These are phyloP conservation scores for Metarhizium humberi DNA, from an alignment of 2,329 filamentous ascomycete species.

Conservation along the genomic window DNA sequence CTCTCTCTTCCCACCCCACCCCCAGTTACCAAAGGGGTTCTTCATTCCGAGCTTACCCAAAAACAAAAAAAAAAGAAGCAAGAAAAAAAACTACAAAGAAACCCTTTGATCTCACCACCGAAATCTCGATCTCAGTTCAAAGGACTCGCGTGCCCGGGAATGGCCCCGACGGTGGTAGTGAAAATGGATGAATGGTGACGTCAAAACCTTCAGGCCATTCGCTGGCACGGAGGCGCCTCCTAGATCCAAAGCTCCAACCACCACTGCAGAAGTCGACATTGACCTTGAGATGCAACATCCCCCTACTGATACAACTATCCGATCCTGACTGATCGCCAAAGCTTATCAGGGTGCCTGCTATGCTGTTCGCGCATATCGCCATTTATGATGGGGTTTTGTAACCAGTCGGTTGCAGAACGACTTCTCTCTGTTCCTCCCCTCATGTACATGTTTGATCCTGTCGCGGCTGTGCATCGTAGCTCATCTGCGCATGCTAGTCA, in stretches of 20 bases:
- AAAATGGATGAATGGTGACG: not conserved
- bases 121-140: slow-evolving; percentile 19
- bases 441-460: too few relatives aligned
- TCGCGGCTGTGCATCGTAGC: too few relatives aligned
- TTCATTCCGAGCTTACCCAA: not conserved
- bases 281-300: not conserved
- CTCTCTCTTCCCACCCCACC: not conserved
- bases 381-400: not conserved
- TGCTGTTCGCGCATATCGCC: not conserved
- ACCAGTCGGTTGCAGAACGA: not conserved
- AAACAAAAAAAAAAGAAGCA: not conserved
- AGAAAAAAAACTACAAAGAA: not conserved
- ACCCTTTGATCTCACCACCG: slow-evolving; percentile 20
- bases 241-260: not conserved
- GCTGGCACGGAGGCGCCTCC: not conserved
- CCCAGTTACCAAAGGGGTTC: not conserved
- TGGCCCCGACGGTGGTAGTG: not conserved
- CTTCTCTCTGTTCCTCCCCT: too few relatives aligned
- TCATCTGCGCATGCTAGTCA: too few relatives aligned
- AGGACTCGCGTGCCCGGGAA: not conserved
- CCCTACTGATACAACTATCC: too few relatives aligned
- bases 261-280: not conserved
- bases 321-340: too few relatives aligned
- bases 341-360: too few relatives aligned
- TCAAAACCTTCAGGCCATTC: not conserved